phyloP scores from a whole-genome alignment of 176 grass and related monocot species.

The Echinochloa phyllopogon region DNA sequence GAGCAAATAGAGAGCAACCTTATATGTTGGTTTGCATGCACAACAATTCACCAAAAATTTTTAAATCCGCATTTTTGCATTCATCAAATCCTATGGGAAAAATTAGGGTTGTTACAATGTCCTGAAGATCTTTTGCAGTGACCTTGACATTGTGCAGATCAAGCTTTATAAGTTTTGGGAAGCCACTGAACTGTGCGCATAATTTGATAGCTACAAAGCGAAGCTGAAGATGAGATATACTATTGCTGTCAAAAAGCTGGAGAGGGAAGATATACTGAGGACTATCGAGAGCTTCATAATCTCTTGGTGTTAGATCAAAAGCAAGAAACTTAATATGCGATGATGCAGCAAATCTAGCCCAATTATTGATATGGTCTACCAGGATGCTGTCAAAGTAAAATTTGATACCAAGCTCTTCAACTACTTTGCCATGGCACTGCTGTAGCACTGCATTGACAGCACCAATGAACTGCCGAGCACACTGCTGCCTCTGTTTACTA shows the following conservation, averaged over 20 bases:
- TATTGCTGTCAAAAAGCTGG: neutral
- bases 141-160: neutral
- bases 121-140: neutral
- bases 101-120: too few species aligned
- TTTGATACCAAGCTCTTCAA: conserved; percentile 16
- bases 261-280: neutral
- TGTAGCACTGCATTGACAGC: conserved; percentile 15
- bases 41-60: too few species aligned
- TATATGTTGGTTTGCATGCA: too few species aligned
- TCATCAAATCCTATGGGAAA: too few species aligned
- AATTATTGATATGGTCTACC: conserved; percentile 8
- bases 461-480: neutral
- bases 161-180: conserved; percentile 13
- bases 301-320: neutral
- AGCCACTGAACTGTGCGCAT: neutral
- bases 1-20: too few species aligned
- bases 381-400: neutral
- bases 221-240: neutral
- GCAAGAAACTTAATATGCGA: neutral
- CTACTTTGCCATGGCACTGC: neutral
- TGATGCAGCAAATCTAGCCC: conserved; percentile 14
- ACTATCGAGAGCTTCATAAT: neutral
- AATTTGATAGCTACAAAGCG: neutral
- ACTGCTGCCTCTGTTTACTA: neutral
- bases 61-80: too few species aligned